A percentile compares a stretch with the other conserved stretches of the same genome.
These are phyloP conservation scores for Suillus tomentosus DNA, from an alignment of 768 basidiomycete species.

Conservation along the genomic window DNA sequence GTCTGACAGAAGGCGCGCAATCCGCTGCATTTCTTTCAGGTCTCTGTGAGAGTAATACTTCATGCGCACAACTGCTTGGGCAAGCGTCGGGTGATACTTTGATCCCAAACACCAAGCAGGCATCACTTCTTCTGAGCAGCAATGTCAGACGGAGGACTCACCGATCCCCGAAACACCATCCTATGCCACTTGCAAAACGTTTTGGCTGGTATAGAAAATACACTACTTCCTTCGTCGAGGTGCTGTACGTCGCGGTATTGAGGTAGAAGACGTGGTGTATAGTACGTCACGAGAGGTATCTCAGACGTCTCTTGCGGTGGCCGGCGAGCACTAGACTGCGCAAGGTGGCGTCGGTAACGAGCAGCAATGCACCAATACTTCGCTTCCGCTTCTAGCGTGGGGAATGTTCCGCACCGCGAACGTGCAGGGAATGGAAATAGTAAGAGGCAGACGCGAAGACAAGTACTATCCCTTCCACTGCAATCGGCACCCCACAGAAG, in stretches of 20 bases:
- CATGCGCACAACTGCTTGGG: conserved; percentile 35
- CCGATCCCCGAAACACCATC: conserved; percentile 44
- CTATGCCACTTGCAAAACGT: conserved; percentile 49
- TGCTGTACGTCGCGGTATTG: conserved; percentile 32
- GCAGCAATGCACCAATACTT: conserved; percentile 34
- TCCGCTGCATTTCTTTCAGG: conserved; percentile 42
- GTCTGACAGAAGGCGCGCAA: conserved; percentile 42
- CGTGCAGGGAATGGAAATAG: conserved; percentile 12
- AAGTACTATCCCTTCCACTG: too few species aligned
- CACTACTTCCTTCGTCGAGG: conserved; percentile 12
- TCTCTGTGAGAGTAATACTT: conserved; percentile 41
- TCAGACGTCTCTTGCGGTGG: conserved; percentile 10
- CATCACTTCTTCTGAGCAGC: not conserved
- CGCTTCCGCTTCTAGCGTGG: conserved; percentile 28
- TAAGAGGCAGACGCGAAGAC: conserved; percentile 19
- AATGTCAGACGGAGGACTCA: conserved; percentile 25
- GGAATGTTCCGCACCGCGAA: conserved; percentile 23
- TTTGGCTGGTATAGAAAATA: conserved; percentile 34
- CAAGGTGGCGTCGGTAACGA: conserved; percentile 28
- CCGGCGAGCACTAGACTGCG: not conserved
- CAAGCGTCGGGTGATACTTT: conserved; percentile 39
- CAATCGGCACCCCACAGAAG: too few species aligned
- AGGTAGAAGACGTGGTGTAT: conserved; percentile 42
- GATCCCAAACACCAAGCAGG: not conserved
- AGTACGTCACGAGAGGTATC: conserved; percentile 34